These are phyloP conservation scores for Clavispora vitiphila DNA, from an alignment of 805 yeast species.

Conservation along the genomic window DNA sequence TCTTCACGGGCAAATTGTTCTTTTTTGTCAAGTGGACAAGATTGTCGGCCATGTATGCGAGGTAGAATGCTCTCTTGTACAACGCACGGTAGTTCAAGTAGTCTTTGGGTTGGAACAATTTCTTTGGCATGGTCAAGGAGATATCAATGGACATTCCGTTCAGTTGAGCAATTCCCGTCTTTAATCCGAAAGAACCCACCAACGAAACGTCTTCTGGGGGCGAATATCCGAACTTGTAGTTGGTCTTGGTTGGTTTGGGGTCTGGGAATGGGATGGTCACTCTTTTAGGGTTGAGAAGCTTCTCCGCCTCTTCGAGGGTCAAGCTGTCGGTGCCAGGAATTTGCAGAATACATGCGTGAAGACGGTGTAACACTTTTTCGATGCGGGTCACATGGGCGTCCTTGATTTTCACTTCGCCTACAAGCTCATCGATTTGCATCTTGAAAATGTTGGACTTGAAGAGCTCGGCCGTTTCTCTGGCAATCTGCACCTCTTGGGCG, in stretches of 20 bases:
- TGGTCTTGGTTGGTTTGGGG: constrained; percentile 73
- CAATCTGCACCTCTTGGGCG: constrained; percentile 83
- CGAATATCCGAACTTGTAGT: constrained; percentile 64
- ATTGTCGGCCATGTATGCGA: constrained; percentile 71
- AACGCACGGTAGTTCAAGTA: constrained; percentile 84
- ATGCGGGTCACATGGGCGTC: constrained; percentile 60
- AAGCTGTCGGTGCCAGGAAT: constrained; percentile 50
- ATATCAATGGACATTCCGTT: constrained; percentile 70
- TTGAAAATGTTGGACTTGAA: constrained; percentile 95
- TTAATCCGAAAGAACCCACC: constrained; percentile 86
- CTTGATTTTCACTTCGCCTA: constrained; percentile 73
- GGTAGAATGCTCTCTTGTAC: constrained; percentile 83
- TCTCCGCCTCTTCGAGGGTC: constrained; percentile 55
- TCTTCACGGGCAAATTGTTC: constrained; percentile 55
- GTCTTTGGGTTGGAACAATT: constrained; percentile 78
- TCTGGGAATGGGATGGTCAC: constrained; percentile 82
- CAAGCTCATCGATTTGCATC: constrained; percentile 85
- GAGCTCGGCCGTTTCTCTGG: constrained; percentile 89
- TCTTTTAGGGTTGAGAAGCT: constrained; percentile 44
- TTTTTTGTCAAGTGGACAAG: constrained; percentile 50
- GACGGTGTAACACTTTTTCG: constrained; percentile 70
- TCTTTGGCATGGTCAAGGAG: constrained; percentile 73
- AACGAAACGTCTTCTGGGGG: constrained; percentile 73
- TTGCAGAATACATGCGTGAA: constrained; percentile 62
- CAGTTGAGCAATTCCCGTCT: constrained; percentile 67